Conservation (phyloP, 1,139 yeast species). For the Lodderomyces oxycetoniae region DNA sequence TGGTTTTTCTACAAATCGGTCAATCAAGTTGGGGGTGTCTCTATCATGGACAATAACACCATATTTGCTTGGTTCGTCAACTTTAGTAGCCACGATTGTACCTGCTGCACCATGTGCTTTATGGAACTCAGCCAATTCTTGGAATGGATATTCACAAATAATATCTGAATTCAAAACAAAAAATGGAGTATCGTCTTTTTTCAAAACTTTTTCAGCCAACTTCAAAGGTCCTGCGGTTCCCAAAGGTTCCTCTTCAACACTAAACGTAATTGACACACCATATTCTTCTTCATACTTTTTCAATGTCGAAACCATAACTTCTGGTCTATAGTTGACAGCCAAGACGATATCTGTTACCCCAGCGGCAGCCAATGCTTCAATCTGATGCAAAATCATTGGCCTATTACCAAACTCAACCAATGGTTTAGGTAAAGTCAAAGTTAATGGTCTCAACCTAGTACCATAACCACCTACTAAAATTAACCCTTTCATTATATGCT, state of each 20-base stretch:
- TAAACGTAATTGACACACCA: conserved; percentile 93
- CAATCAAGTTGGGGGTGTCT: conserved; percentile 88
- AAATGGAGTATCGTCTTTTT: conserved; percentile 94
- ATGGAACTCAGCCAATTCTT: conserved; percentile 90
- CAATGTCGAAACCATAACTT: conserved; percentile 95
- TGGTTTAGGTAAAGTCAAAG: conserved; percentile 96
- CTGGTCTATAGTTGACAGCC: conserved; percentile 99
- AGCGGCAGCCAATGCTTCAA: conserved; percentile 95
- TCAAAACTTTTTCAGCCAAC: conserved; percentile 90
- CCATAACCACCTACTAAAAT: conserved; percentile 99
- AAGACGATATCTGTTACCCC: conserved; percentile 98
- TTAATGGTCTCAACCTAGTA: conserved; percentile 98
- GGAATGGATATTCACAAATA: conserved; percentile 96
- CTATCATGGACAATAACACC: conserved; percentile 98
- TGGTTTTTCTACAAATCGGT: conserved; percentile 98
- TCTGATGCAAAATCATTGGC: conserved; percentile 96
- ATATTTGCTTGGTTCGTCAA: conserved; percentile 98
- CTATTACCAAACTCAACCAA: conserved; percentile 98
- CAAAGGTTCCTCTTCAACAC: conserved; percentile 98
- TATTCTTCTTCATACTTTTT: conserved; percentile 91
- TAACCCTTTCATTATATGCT: conserved; percentile 77
- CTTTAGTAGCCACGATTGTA: conserved; percentile 98
- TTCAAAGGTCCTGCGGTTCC: conserved; percentile 99
- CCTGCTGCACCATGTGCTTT: conserved; percentile 95
- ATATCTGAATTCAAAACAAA: conserved; percentile 98